phyloP scores from a whole-genome alignment of 75 land plant genomes.

The Pseudotsuga menziesii region DNA sequence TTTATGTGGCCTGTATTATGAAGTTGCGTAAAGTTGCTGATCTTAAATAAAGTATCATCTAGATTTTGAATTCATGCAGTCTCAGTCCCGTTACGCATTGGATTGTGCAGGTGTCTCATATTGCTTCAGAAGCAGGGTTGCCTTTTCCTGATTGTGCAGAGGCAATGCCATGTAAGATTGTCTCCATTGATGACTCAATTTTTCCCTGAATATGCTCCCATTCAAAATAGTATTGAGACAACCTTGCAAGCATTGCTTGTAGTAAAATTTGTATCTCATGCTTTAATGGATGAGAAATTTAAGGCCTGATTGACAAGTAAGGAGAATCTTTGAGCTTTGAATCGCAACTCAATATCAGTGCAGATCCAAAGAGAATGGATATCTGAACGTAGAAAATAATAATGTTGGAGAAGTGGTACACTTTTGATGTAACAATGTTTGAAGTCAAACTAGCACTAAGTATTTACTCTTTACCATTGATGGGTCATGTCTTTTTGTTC shows the following conservation, averaged over 20 bases:
- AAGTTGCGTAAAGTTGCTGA: background rate
- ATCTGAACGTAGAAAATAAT: background rate
- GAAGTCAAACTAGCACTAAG: background rate
- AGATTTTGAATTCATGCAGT: background rate
- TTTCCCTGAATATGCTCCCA: background rate
- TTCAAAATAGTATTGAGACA: background rate
- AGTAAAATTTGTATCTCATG: background rate
- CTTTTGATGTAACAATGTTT: background rate
- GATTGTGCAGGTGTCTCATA: constrained; percentile 62
- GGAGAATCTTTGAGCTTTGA: background rate
- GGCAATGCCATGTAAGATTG: constrained; percentile 50
- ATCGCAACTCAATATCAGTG: background rate
- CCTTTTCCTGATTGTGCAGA: constrained; percentile 47
- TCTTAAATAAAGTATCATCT: background rate
- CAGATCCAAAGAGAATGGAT: background rate
- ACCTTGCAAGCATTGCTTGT: background rate
- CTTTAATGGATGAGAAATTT: background rate
- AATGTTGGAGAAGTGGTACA: background rate
- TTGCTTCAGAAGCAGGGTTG: constrained; percentile 57
- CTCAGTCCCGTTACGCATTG: background rate
- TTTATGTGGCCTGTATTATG: background rate
- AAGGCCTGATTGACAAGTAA: background rate
- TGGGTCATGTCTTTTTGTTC: background rate
- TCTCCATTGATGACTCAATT: background rate
- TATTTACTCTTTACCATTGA: background rate